These are phyloP conservation scores for Acorus calamus DNA, from an alignment of 106 monocot genomes.

Conservation along the genomic window DNA sequence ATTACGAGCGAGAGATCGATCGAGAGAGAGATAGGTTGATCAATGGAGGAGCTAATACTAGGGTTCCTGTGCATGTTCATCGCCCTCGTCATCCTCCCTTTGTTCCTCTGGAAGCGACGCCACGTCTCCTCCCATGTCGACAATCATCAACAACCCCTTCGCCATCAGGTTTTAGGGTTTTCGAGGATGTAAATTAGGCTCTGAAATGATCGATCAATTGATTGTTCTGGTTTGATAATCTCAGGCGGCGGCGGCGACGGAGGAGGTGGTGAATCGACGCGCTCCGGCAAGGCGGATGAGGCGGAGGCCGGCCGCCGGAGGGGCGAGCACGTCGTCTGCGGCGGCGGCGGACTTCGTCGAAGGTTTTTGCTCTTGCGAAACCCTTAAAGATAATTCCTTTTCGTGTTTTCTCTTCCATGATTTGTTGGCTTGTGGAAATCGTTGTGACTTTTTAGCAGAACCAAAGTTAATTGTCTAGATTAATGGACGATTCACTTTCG, in stretches of 20 bases:
- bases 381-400: neutral
- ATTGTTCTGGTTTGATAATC: too few species aligned
- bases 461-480: too few species aligned
- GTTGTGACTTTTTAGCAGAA: neutral
- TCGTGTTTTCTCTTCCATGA: neutral
- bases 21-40: constrained; percentile 3
- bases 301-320: constrained; percentile 37
- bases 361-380: constrained; percentile 16
- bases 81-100: constrained; percentile 38
- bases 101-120: constrained; percentile 51
- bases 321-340: constrained; percentile 31
- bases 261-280: constrained; percentile 45
- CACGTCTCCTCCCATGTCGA: constrained; percentile 8
- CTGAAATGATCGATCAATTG: neutral
- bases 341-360: constrained; percentile 28
- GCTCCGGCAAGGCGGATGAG: constrained; percentile 56
- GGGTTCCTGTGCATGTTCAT: constrained; percentile 43
- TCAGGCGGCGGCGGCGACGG: neutral
- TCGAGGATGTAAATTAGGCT: constrained; percentile 2
- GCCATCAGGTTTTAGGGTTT: neutral
- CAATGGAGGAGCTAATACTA: constrained; percentile 32
- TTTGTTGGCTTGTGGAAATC: neutral
- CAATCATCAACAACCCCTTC: neutral
- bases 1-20: too few species aligned
- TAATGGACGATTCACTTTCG: too few species aligned